Conservation (phyloP, 139 green algal species). For the Microglena sp. region DNA sequence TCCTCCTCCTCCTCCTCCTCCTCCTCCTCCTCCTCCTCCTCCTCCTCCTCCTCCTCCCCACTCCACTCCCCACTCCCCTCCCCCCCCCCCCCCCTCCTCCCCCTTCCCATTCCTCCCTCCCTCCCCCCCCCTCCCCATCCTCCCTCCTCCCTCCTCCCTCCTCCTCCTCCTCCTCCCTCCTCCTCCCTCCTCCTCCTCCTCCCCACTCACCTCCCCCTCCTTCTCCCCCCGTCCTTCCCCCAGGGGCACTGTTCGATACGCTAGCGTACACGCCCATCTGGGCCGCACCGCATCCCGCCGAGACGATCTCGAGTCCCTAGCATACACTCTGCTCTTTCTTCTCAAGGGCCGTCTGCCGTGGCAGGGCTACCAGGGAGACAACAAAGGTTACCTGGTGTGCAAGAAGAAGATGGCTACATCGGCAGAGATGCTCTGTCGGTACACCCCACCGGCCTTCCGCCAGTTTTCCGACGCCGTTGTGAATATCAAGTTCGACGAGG, state of each 20-base stretch:
- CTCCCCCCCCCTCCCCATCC: no score
- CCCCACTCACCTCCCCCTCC: no score
- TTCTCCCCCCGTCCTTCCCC: no score
- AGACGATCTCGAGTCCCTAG: slow-evolving; percentile 95
- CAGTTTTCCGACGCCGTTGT: slow-evolving; percentile 92
- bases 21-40: no score
- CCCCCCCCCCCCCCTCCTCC: no score
- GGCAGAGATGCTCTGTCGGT: slow-evolving; percentile 92
- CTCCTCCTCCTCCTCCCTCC: not conserved
- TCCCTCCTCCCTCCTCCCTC: no score
- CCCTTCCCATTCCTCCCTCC: no score
- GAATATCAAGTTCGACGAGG: slow-evolving; percentile 98
- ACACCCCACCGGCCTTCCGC: slow-evolving; percentile 88
- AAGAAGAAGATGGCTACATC: slow-evolving; percentile 99
- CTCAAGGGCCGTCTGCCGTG: slow-evolving; percentile 78
- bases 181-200: not conserved
- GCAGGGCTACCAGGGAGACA: slow-evolving; percentile 95
- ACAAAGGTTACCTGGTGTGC: slow-evolving; percentile 99
- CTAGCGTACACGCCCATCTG: slow-evolving; percentile 94
- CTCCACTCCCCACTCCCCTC: no score
- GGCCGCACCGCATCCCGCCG: slow-evolving; percentile 84
- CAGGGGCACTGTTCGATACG: slow-evolving; percentile 94
- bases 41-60: no score
- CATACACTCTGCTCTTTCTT: slow-evolving; percentile 98
- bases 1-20: no score